Evolutionary conservation across 2,329 filamentous ascomycete genomes (phyloP).

Genomic region (Colletotrichum lindemuthianum): DNA sequence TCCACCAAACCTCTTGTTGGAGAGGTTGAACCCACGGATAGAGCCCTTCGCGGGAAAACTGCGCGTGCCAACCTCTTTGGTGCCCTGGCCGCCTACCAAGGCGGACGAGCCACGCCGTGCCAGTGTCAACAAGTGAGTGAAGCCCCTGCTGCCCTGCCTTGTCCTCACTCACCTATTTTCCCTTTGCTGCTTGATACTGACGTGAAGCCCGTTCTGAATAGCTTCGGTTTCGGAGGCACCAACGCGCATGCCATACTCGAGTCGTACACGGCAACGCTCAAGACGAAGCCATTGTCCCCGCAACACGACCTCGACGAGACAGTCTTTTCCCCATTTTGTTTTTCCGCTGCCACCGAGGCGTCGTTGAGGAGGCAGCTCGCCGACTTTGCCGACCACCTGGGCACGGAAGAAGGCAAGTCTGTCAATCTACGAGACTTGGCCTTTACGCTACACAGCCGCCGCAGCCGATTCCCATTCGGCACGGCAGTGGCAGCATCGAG

Average conservation of each 20-base stretch:
- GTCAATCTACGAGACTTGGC: conserved; percentile 39
- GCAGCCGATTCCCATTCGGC: conserved; percentile 37
- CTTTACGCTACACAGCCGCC: conserved; percentile 42
- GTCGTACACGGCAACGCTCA: neutral
- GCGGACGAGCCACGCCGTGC: neutral
- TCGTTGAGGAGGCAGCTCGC: conserved; percentile 5
- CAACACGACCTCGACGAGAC: neutral
- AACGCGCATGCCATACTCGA: conserved; percentile 54
- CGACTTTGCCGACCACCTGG: conserved; percentile 9
- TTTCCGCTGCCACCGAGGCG: conserved; percentile 6
- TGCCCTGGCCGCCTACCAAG: conserved; percentile 36
- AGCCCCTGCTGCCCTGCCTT: too few species aligned
- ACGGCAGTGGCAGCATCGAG: conserved; percentile 41
- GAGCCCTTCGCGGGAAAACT: conserved; percentile 39
- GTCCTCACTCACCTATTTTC: too few species aligned
- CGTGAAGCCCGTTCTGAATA: too few species aligned
- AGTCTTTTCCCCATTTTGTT: conserved; percentile 1
- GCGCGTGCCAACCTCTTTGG: conserved; percentile 18
- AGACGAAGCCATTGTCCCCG: neutral
- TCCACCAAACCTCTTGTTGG: conserved; percentile 45
- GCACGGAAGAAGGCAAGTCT: conserved; percentile 40
- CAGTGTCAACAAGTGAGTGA: conserved; percentile 40
- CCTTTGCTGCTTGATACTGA: too few species aligned
- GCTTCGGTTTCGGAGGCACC: conserved; percentile 56
- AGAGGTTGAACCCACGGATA: conserved; percentile 41